Percentiles rank a stretch among this genome's conserved stretches.
phyloP scores from a whole-genome alignment of 2,329 filamentous ascomycete genomes.

The Fusarium humuli region DNA sequence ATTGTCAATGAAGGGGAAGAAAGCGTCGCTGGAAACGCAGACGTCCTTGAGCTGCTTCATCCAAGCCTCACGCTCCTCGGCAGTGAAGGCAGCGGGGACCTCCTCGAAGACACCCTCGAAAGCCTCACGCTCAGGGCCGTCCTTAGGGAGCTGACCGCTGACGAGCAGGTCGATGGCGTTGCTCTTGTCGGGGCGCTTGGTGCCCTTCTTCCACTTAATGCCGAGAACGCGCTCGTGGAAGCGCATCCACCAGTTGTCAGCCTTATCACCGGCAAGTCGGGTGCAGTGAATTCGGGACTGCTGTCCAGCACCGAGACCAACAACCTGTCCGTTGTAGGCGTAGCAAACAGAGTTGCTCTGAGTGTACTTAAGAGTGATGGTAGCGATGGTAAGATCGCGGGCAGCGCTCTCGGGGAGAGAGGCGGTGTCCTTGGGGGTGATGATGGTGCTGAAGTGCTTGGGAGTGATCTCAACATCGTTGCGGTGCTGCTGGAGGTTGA shows the following conservation, averaged over 20 bases:
- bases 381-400: constrained; percentile 92
- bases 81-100: constrained; percentile 83
- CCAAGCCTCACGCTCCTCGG: constrained; percentile 88
- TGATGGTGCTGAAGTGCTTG: constrained; percentile 84
- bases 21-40: constrained; percentile 92
- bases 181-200: constrained; percentile 96
- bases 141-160: constrained; percentile 87
- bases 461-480: constrained; percentile 91
- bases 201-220: constrained; percentile 97
- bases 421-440: constrained; percentile 83
- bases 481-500: constrained; percentile 88
- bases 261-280: constrained; percentile 95
- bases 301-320: constrained; percentile 95
- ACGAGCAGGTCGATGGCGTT: constrained; percentile 97
- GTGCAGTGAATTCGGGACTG: constrained; percentile 99
- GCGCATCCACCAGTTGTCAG: constrained; percentile 99
- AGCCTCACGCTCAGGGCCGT: constrained; percentile 83
- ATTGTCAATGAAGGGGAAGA: constrained; percentile 99
- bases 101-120: constrained; percentile 93
- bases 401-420: constrained; percentile 83
- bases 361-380: constrained; percentile 97
- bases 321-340: constrained; percentile 89
- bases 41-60: constrained; percentile 83
- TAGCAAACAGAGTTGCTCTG: constrained; percentile 99
- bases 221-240: constrained; percentile 90